Base-by-base conservation (phyloP, 805 yeast species). In the Lipomyces chichibuensis region DNA sequence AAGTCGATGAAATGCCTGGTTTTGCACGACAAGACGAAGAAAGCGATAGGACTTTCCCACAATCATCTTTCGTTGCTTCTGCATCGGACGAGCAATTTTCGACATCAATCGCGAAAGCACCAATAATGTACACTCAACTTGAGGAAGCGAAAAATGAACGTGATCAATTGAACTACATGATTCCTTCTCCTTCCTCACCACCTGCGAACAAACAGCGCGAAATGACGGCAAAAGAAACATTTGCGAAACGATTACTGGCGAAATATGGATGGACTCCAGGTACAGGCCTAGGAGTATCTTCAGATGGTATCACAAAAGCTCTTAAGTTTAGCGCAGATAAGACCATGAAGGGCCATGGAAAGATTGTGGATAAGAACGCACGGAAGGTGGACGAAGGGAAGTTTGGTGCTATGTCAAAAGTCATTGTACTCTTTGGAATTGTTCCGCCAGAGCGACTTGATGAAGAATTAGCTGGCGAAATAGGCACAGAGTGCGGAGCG, bases 361-460 rank as follows among this genome's bases (percentile, higher is more conserved):
- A 57, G 33, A 70, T 70, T 32, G 39, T 70, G 23, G 69, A 69
- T 55, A 51, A 90, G 13, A 58, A 57, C 23, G 7, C 3, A 51
- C 20, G 35, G 14, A 37, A 23, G 60, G 43, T 51, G 23, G 59
- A 65, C 6, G 55, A 52, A 1, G 67, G 69, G 13, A 64, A 55
- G 52, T 67, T 55, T 49, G 72, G 72, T 0, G 59, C 52, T 32
- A 64, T 62, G 65, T 64, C 71, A 2, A 67, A 62, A 37, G 69
- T 66, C 25, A 49, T 69, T 11, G 23, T 62, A 11, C 25, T 69
- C 49, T 25, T 17, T 11, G 63, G 56, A 25, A 33, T 69, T 3
- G 69, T 69, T 11, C 29, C n/a, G n/a, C 37, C 63, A 1, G 69
- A 60, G 11, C 62, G 59, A 7, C 63, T 65, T n/a, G 70, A 63